Conservation (phyloP, 2,329 filamentous ascomycete genomes). For the Cyphellophora attinorum region DNA sequence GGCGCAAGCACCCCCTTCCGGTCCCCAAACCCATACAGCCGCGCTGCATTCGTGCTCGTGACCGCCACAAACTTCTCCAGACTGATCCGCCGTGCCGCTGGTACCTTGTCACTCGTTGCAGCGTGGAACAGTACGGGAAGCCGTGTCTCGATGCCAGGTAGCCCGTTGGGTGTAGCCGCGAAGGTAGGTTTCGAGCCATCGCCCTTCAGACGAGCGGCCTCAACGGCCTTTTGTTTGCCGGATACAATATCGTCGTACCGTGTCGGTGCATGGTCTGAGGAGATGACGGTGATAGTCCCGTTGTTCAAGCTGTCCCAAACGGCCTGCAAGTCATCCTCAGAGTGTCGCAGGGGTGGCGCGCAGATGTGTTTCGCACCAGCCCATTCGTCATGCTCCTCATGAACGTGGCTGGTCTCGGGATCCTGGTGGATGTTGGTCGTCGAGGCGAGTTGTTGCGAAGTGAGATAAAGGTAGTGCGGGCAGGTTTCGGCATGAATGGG, state of each 20-base stretch:
- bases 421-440: constrained; percentile 22
- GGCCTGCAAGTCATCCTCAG: constrained; percentile 36
- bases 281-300: constrained; percentile 47
- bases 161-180: constrained; percentile 33
- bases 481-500: constrained; percentile 50
- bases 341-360: constrained; percentile 41
- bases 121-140: constrained; percentile 29
- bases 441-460: constrained; percentile 30
- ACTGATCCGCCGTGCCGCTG: constrained; percentile 12
- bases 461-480: constrained; percentile 48
- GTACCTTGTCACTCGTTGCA: constrained; percentile 9
- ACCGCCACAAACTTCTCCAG: constrained; percentile 35
- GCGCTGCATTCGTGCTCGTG: constrained; percentile 35
- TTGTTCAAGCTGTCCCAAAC: constrained; percentile 44
- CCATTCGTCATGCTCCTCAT: constrained; percentile 28
- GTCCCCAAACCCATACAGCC: constrained; percentile 31
- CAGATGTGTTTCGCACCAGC: constrained; percentile 46
- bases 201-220: constrained; percentile 3
- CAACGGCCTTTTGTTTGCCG: constrained; percentile 26
- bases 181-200: constrained; percentile 25
- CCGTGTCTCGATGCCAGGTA: constrained; percentile 34
- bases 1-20: constrained; percentile 32
- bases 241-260: constrained; percentile 27
- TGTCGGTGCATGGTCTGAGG: constrained; percentile 37
- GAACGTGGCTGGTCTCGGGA: constrained; percentile 21